Evolutionary conservation across 345 rosid species (phyloP), one percentile per base, ranked within the genome.

Genomic region (Citrus australasica): DNA sequence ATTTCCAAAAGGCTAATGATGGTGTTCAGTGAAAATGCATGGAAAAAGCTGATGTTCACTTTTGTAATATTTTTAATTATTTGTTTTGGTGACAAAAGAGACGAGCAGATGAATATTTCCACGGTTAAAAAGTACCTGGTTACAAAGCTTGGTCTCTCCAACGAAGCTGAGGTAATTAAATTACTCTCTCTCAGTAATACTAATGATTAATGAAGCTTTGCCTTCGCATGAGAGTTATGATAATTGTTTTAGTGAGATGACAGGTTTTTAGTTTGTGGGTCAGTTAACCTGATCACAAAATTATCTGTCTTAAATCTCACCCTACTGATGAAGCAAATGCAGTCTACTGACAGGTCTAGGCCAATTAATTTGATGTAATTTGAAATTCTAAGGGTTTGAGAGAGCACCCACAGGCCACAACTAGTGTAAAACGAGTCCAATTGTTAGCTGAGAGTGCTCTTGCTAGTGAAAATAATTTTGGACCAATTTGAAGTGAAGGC

Each of bases 71-170:
- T 53, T 6, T 63, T 48, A n/a, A 63, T 30, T 17, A 27, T 58
- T 22, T 48, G 67, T 32, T 21, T 60, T 64, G 28, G 32, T 40
- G 9, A 46, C 9, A 46, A 14, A 19, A 85, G 87, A 77, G 85
- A 82, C 66, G 87, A 85, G 80, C 80, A 73, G 83, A 77, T 82
- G 87, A 85, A 80, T 46, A 60, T 85, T 69, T 80, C 75, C 75
- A 78, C 58, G 78, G 85, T 85, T 70, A 82, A 82, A 67, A 85
- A 79, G 83, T 85, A 85, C 78, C 80, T 85, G 83, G 83, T 80
- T 72, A 61, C 7, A 82, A 85, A 85, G 80, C 87, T 85, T 27
- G 85, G 85, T 77, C 83, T 85, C 83, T 66, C 87, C 82, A 79
- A 82, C 78, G 83, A 82, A 82, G 83, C 77, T 71, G 85, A 85